Evolutionary conservation across 2,329 filamentous ascomycete genomes (phyloP), one percentile per base, ranked within the genome.

Genomic region (Blastomyces gilchristii): DNA sequence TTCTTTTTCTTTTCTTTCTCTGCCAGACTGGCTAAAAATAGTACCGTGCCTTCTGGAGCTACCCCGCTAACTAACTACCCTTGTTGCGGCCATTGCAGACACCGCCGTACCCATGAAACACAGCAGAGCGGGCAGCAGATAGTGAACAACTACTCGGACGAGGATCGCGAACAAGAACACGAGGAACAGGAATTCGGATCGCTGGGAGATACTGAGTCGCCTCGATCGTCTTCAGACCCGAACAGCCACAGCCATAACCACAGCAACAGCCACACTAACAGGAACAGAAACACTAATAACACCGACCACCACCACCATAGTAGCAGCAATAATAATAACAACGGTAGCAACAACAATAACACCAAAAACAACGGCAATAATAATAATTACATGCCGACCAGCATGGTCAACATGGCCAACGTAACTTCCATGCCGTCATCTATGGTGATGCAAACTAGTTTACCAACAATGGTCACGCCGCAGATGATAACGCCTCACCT

Each of bases 111-210:
- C 70, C 93, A 97, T 78, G 95, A 96, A 81, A 81, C 82, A 58
- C 83, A 85, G 69, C 80, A 82, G 65, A 83, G 86, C 68, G 84
- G 83, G 67, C 80, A 68, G 25, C 69, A 71, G 31, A 67, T 43
- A 14, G 39, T 72, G 34, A 63, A 70, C 53, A 60, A 34, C 61
- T 68, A 70, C 18, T 74, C 88, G 49, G 91, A 93, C 63, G 91
- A 96, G 69, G 91, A 95, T 56, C 85, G 93, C 68, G 91, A 96
- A 71, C 89, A 94, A 62, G 90, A 93, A 64, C 89, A 94, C 62
- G 90, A 93, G 65, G 91, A 95, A 68, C 90, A 94, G 68, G 89
- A 92, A 39, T 85, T 93, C 62, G 88, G 88, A 61, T 87, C 90
- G 49, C 83, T 92, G 37, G 90, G 91, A 67, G 89, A 92, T 67